Evolutionary conservation across 345 rosid species (phyloP), one percentile per base, ranked within the genome.

Genomic region (Hibiscus syriacus): DNA sequence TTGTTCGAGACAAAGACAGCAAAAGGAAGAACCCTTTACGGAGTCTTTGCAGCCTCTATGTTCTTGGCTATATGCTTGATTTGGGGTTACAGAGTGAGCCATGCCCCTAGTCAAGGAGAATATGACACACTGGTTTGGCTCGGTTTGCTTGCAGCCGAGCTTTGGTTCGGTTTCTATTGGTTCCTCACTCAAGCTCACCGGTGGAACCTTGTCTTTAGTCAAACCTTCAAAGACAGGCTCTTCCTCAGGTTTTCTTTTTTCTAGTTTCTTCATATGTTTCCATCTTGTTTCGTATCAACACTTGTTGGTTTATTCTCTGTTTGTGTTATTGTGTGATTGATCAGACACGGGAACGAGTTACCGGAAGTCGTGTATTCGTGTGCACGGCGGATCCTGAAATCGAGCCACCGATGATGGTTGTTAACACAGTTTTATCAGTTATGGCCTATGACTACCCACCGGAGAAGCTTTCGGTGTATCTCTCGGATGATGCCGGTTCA

Each of bases 401-500:
- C n/a, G 90, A 85, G 77, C 87, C 87, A 11, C 81, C 85, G 3
- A 57, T 68, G 59, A 60, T 85, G 83, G 86, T 81, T 36, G 65
- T 83, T 11, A 83, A 80, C 75, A 85, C 86, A 0, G 76, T 85
- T 55, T 46, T 85, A 26, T 83, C 89, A 0, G 73, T 79, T 12
- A 72, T 85, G 85, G 76, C 87, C 3, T 83, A 79, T 25, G 70
- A 79, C 46, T 81, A 83, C 55, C 83, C 85, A 0, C 6, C 81
- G 0, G 74, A 83, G 49, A 83, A 81, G 72, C 75, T 80, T 5
- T 64, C 73, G 2, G 71, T 85, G 5, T 85, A 83, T 38, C 83
- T 85, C 56, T 85, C 87, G 2, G 87, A 85, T 17, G 90, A 85
- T 32, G 86, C 79, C 20, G 84, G 77, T 6, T 81, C 86, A 0